Evolutionary conservation across 116 monocot species (phyloP).

Genomic region (Posidonia oceanica): DNA sequence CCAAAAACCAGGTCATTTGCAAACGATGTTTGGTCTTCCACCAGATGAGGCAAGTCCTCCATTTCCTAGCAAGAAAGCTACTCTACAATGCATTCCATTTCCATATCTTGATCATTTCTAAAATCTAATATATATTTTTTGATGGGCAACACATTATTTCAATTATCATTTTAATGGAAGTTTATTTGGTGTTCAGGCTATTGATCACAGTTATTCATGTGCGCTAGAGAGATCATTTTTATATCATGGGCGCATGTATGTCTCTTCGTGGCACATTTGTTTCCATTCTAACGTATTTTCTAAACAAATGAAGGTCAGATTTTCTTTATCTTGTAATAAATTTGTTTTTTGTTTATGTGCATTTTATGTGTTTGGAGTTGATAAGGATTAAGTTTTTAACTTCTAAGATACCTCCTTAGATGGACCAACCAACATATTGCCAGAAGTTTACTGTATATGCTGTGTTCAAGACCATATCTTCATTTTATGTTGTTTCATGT

Average conservation of each 20-base stretch:
- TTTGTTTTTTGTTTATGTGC: no score
- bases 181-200: slow-evolving; percentile 35
- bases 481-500: no score
- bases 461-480: no score
- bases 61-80: not conserved
- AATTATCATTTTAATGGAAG: not conserved
- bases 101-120: slow-evolving; percentile 1
- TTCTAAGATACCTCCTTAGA: no score
- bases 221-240: slow-evolving; percentile 97
- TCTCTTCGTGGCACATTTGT: slow-evolving; percentile 96
- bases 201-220: slow-evolving; percentile 95
- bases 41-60: slow-evolving; percentile 63
- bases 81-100: not conserved
- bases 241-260: slow-evolving; percentile 97
- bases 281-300: slow-evolving; percentile 99
- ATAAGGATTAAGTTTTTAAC: no score
- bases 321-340: not conserved
- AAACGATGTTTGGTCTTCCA: slow-evolving; percentile 79
- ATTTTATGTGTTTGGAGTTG: no score
- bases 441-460: no score
- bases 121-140: not conserved
- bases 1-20: slow-evolving; percentile 87
- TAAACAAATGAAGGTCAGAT: slow-evolving; percentile 95
- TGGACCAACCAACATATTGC: no score
- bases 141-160: not conserved